phyloP scores from a whole-genome alignment of 2,329 filamentous ascomycete species.

The Rutstroemia sp. region DNA sequence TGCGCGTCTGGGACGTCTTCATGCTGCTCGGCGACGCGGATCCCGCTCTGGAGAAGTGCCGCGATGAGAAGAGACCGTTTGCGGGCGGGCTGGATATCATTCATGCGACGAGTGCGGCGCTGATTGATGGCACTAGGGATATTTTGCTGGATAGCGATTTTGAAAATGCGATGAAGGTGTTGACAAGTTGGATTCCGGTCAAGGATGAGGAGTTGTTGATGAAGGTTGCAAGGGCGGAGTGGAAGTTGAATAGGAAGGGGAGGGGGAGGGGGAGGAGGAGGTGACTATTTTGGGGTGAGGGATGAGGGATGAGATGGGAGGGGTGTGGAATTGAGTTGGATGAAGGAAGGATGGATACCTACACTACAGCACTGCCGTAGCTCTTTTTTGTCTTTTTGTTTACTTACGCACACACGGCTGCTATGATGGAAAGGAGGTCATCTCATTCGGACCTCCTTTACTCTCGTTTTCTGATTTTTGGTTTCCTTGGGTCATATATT shows the following conservation, averaged over 20 bases:
- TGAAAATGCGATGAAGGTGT: conserved; percentile 94
- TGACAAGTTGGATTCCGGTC: conserved; percentile 90
- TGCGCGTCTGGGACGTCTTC: conserved; percentile 96
- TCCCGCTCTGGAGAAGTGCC: conserved; percentile 25
- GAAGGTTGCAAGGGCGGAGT: conserved; percentile 82
- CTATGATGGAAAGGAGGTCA: too few relatives aligned
- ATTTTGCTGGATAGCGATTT: conserved; percentile 90
- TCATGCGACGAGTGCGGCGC: conserved; percentile 80
- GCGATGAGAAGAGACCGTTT: conserved; percentile 34
- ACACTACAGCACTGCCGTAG: too few relatives aligned
- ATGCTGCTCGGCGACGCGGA: conserved; percentile 79
- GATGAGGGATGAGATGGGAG: too few relatives aligned
- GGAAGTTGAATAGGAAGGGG: conserved; percentile 55
- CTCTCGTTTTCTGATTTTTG: too few relatives aligned
- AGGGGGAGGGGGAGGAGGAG: conserved; percentile 31
- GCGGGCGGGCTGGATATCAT: conserved; percentile 73
- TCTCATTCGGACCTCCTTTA: too few relatives aligned
- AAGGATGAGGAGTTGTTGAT: conserved; percentile 92
- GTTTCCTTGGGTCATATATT: too few relatives aligned
- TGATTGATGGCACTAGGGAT: conserved; percentile 85
- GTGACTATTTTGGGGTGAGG: too few relatives aligned
- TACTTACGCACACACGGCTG: too few relatives aligned
- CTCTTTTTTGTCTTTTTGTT: too few relatives aligned
- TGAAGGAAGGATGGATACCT: too few relatives aligned
- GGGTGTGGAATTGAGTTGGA: too few relatives aligned